Base-by-base conservation (phyloP, 2,329 filamentous ascomycete species). In the Pseudocercospora ulei region DNA sequence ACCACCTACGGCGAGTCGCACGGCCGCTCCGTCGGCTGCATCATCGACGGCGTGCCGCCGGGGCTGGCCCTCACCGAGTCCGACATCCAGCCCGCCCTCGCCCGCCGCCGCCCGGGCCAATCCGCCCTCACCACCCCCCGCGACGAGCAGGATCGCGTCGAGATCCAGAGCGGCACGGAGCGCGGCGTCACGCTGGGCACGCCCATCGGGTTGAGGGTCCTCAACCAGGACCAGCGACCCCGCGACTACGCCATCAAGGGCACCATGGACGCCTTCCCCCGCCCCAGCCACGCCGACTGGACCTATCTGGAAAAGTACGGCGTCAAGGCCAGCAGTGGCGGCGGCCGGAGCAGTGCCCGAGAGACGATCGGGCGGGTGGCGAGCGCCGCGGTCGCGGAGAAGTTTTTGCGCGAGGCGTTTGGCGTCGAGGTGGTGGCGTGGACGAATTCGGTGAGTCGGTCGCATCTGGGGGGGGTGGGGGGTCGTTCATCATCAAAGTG, bases 251-350 rank as follows among this genome's bases (percentile, higher is more conserved):
- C 82, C 40, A 49, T 44, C 6, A 37, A 46, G 1, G 75, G 77
- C 65, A 94, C 87, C 18, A 95, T 95, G 76, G 84, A 96, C 64
- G 67, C 78, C 47, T 96, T 81, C 71, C 90, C 90, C 3, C 75
- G 90, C 35, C 90, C 88, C 22, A 85, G 78, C 60, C 90, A 96
- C 65, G 88, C 90, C 44, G 88, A 96, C 65, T 95, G 82, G 76
- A 96, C 90, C 44, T 96, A 96, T 66, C 72, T 94, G 45, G 83
- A 94, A 63, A 96, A 96, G 68, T 98, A 98, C 62, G 88, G 88
- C 41, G 78, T 92, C 53, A 92, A 92, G 69, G 86, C 90, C 23
- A 83, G 77, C 60, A 86, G 79, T 46, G 88, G 90, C 42, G 88
- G 90, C 53, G 88, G 90, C 38, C 75, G 90, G 47, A 87, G 81